A percentile compares a stretch with the other conserved stretches of the same genome.
Evolutionary conservation across 176 grass and related monocot genomes (phyloP).

Genomic region (Oryza glaberrima): DNA sequence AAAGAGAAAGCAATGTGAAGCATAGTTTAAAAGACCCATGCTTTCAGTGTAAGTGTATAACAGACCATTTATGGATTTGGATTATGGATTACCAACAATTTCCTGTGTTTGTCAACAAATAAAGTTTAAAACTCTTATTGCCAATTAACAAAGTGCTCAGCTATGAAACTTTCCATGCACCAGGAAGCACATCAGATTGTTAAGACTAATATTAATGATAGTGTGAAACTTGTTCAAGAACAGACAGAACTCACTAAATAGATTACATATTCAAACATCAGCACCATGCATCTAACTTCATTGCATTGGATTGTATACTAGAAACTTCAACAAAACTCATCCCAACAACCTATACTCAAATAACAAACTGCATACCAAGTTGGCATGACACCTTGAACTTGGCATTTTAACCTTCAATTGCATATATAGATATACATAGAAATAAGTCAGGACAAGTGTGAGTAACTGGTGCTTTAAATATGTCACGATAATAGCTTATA

Average conservation of each 20-base stretch:
- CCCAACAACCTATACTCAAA: neutral
- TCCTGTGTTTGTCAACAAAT: neutral
- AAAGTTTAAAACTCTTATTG: conserved; percentile 5
- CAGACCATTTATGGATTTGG: neutral
- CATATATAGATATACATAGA: neutral
- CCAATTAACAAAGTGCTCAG: neutral
- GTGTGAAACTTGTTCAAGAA: neutral
- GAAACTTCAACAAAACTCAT: conserved; percentile 7
- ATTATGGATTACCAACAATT: neutral
- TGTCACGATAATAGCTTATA: neutral
- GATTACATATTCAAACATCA: conserved; percentile 5
- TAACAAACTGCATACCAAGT: neutral
- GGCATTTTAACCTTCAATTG: conserved; percentile 1
- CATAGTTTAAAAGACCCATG: neutral
- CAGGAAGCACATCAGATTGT: neutral
- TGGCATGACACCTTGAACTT: neutral
- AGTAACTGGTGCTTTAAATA: neutral
- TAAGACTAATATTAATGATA: neutral
- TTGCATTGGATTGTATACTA: neutral
- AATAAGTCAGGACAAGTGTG: neutral
- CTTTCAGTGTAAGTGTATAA: neutral
- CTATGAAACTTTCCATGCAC: neutral
- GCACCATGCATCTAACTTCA: conserved; percentile 17
- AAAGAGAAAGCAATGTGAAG: neutral
- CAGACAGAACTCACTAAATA: conserved; percentile 4